A percentile compares a stretch with the other conserved stretches of the same genome.
Evolutionary conservation across 768 basidiomycete genomes (phyloP).

Genomic region (Pseudohyphozyma bogoriensis): DNA sequence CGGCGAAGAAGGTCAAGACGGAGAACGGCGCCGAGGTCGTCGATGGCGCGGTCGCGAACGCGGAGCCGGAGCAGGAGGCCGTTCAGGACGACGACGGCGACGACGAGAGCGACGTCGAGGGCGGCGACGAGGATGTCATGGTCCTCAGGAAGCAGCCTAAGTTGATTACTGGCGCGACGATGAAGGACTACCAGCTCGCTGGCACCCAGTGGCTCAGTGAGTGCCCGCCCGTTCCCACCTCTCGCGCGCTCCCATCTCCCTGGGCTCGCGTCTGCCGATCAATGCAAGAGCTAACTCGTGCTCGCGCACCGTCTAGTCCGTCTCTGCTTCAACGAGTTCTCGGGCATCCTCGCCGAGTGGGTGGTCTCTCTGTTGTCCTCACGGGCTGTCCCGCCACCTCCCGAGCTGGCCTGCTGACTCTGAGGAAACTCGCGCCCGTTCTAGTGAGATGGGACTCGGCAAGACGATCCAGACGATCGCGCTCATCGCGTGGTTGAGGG

Average conservation of each 20-base stretch:
- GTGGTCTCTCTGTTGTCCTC: background rate
- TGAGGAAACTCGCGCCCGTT: no score
- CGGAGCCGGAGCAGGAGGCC: no score
- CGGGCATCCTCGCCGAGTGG: slow-evolving; percentile 2
- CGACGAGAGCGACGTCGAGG: no score
- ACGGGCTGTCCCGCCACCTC: no score
- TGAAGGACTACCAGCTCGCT: slow-evolving; percentile 86
- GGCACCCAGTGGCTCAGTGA: slow-evolving; percentile 5
- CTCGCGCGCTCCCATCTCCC: background rate
- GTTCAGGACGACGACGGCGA: no score
- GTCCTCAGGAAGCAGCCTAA: slow-evolving; percentile 48
- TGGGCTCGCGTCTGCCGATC: no score
- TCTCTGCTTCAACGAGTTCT: no score
- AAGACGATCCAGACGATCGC: slow-evolving; percentile 92
- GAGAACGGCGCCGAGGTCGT: background rate
- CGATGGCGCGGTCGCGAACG: no score
- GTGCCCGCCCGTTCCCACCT: background rate
- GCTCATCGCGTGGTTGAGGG: slow-evolving; percentile 80
- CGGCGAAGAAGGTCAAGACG: background rate
- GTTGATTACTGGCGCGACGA: slow-evolving; percentile 68
- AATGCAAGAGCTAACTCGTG: no score
- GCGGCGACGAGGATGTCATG: no score
- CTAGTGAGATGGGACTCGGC: slow-evolving; percentile 13
- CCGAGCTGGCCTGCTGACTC: no score
- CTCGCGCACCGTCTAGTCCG: no score